These are phyloP conservation scores for Pittosporum tobira DNA, from an alignment of 129 eudicot species.

Conservation along the genomic window DNA sequence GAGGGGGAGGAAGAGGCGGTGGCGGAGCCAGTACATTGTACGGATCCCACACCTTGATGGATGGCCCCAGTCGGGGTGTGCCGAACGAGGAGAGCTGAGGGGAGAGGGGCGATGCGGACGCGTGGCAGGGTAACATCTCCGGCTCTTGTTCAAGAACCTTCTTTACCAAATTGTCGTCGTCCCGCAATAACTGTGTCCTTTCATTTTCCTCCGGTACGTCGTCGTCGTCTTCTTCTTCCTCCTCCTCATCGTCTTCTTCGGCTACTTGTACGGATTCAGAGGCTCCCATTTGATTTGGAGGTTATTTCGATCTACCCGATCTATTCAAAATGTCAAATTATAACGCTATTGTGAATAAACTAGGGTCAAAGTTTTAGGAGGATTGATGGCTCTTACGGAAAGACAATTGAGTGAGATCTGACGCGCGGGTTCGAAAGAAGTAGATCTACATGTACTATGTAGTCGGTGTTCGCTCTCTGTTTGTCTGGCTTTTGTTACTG, in stretches of 20 bases:
- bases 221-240: conserved; percentile 27
- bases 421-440: too few relatives aligned
- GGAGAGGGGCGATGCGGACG: conserved; percentile 89
- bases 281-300: conserved; percentile 48
- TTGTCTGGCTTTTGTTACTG: too few relatives aligned
- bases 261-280: conserved; percentile 58
- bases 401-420: background rate
- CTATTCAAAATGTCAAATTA: background rate
- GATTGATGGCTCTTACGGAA: background rate
- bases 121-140: conserved; percentile 88
- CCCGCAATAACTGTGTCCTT: conserved; percentile 16
- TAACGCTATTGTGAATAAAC: background rate
- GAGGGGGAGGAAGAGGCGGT: conserved; percentile 36
- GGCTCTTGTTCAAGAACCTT: conserved; percentile 86
- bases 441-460: too few relatives aligned
- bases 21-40: conserved; percentile 90
- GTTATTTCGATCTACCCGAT: conserved; percentile 4
- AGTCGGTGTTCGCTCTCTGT: too few relatives aligned
- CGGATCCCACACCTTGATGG: conserved; percentile 98
- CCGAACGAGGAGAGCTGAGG: conserved; percentile 91
- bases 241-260: conserved; percentile 42
- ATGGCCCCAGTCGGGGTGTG: conserved; percentile 75
- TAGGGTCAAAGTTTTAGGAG: too few relatives aligned
- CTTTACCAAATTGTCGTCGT: conserved; percentile 37
- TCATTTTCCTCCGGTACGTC: conserved; percentile 13